A percentile compares a stretch with the other conserved stretches of the same genome.
Conservation (phyloP, 202 grass and related monocot genomes). For the Musa balbisiana region DNA sequence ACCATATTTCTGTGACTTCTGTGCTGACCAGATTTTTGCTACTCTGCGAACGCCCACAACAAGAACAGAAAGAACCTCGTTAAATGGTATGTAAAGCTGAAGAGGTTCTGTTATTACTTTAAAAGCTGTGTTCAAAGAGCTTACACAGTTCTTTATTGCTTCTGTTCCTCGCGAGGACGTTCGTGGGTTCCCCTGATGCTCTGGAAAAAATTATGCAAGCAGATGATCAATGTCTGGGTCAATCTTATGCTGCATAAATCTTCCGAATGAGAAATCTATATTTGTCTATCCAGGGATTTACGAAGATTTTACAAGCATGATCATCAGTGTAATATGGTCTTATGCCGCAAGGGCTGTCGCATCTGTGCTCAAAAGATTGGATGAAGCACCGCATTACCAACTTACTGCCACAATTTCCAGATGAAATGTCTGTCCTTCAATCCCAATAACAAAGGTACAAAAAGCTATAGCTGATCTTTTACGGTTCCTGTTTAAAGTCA, state of each 20-base stretch:
- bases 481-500: too few relatives aligned
- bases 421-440: not conserved
- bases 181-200: not conserved
- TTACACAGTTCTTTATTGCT: not conserved
- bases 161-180: not conserved
- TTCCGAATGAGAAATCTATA: not conserved
- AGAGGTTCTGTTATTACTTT: not conserved
- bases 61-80: not conserved
- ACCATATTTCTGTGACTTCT: constrained; percentile 19
- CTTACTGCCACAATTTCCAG: too few relatives aligned
- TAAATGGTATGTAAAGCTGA: not conserved
- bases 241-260: not conserved
- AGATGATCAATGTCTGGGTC: not conserved
- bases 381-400: not conserved
- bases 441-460: not conserved
- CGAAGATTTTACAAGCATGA: not conserved
- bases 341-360: not conserved
- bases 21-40: constrained; percentile 23
- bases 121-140: not conserved
- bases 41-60: constrained; percentile 12
- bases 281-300: not conserved
- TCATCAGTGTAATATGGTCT: not conserved
- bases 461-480: too few relatives aligned
- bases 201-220: not conserved
- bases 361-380: not conserved